Evolutionary conservation across 2,329 filamentous ascomycete species (phyloP).

Genomic region (Exophiala viscosa): DNA sequence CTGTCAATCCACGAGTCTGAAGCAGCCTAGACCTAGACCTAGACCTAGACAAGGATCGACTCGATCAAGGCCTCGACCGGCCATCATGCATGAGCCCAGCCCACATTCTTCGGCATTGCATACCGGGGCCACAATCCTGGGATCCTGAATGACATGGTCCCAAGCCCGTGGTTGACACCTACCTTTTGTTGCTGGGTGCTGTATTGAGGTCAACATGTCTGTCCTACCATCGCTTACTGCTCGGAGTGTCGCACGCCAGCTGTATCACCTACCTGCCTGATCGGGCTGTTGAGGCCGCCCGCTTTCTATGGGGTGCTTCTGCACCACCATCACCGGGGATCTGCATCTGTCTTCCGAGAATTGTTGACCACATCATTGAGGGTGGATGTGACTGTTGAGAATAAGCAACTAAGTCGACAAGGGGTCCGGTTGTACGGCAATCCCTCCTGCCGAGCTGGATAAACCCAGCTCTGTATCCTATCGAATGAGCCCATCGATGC

Average conservation of each 20-base stretch:
- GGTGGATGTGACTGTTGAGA: too few relatives aligned
- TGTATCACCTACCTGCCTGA: neutral
- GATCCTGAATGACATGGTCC: too few relatives aligned
- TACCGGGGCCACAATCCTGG: neutral
- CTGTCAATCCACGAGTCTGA: too few relatives aligned
- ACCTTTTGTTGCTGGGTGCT: neutral
- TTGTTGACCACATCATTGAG: too few relatives aligned
- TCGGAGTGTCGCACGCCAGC: neutral
- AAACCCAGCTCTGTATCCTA: neutral
- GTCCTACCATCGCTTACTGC: neutral
- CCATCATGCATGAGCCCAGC: neutral
- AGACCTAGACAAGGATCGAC: neutral
- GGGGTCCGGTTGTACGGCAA: too few relatives aligned
- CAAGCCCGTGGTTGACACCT: neutral
- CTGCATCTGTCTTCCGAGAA: too few relatives aligned
- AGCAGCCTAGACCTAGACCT: neutral
- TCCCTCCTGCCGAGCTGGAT: neutral
- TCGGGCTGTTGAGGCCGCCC: neutral
- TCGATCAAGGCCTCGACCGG: neutral
- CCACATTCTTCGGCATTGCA: neutral
- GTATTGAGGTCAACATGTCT: neutral
- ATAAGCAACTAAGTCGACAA: too few relatives aligned
- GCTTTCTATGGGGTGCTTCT: neutral
- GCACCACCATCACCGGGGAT: too few relatives aligned
- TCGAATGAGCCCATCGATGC: neutral